Evolutionary conservation across 257 asterid genomes (phyloP).

Genomic region (Plantago elongata): DNA sequence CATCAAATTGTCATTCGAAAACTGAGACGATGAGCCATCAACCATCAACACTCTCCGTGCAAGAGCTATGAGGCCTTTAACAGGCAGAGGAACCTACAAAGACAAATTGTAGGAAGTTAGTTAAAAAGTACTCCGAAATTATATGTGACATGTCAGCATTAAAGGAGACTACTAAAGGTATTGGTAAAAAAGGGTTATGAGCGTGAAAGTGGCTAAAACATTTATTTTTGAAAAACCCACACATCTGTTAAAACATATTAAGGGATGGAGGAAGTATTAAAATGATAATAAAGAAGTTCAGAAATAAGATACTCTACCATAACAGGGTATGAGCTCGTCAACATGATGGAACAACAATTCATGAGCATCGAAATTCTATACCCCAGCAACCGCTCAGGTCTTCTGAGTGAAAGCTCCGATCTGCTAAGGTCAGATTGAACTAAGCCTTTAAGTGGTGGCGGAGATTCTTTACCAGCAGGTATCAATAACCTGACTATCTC

Average conservation of each 20-base stretch:
- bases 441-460: slow-evolving; percentile 64
- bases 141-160: too few relatives aligned
- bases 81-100: slow-evolving; percentile 73
- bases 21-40: slow-evolving; percentile 53
- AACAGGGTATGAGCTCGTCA: slow-evolving; percentile 60
- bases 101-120: too few relatives aligned
- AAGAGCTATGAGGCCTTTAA: slow-evolving; percentile 53
- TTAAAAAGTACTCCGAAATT: too few relatives aligned
- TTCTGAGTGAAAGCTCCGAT: slow-evolving; percentile 42
- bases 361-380: slow-evolving; percentile 65
- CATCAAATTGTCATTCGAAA: slow-evolving; percentile 42
- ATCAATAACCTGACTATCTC: slow-evolving; percentile 59
- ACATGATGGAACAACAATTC: slow-evolving; percentile 72
- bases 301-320: slow-evolving; percentile 44
- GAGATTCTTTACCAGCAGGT: slow-evolving; percentile 71
- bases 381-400: slow-evolving; percentile 68
- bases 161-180: too few relatives aligned
- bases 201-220: too few relatives aligned
- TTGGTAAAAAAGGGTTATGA: too few relatives aligned
- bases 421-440: slow-evolving; percentile 28
- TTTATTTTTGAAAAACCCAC: too few relatives aligned
- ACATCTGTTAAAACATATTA: too few relatives aligned
- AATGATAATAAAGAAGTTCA: slow-evolving; percentile 7
- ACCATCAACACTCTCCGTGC: slow-evolving; percentile 71
- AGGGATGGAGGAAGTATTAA: too few relatives aligned